Evolutionary conservation across 1,284 basidiomycete species (phyloP).

Genomic region (Schizophyllum amplum): DNA sequence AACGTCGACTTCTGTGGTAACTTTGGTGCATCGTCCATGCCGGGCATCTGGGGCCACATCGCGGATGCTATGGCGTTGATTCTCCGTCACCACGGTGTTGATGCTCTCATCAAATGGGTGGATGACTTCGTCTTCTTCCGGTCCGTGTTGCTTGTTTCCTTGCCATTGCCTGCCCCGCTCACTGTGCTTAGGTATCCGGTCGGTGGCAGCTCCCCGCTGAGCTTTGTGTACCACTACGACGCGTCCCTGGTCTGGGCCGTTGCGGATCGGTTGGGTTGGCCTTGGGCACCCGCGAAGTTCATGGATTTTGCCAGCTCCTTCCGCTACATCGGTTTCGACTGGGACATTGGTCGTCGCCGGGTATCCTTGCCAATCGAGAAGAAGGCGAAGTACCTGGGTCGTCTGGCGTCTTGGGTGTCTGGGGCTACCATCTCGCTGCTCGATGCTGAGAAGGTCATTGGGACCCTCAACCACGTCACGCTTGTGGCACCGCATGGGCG

Average conservation of each 20-base stretch:
- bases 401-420: slow-evolving; percentile 9
- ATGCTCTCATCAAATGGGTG: slow-evolving; percentile 26
- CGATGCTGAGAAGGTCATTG: slow-evolving; percentile 21
- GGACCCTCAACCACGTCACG: slow-evolving; percentile 26
- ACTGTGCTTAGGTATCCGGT: too few species aligned
- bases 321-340: slow-evolving; percentile 19
- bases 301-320: slow-evolving; percentile 5
- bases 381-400: slow-evolving; percentile 14
- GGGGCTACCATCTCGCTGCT: slow-evolving; percentile 10
- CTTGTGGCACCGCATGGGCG: slow-evolving; percentile 24
- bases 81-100: slow-evolving; percentile 9
- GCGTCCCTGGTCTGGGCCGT: slow-evolving; percentile 6
- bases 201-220: not conserved
- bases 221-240: slow-evolving; percentile 6
- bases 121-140: slow-evolving; percentile 19
- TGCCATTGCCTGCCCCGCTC: too few species aligned
- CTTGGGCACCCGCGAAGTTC: slow-evolving; percentile 15
- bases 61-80: slow-evolving; percentile 24
- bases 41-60: slow-evolving; percentile 24
- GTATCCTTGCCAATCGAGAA: slow-evolving; percentile 19
- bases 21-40: slow-evolving; percentile 22
- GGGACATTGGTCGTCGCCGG: slow-evolving; percentile 13
- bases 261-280: slow-evolving; percentile 13
- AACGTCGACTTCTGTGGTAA: slow-evolving; percentile 20
- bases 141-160: not conserved